Base-by-base conservation (phyloP, 2,329 filamentous ascomycete species). In the Verticillium dahliae region DNA sequence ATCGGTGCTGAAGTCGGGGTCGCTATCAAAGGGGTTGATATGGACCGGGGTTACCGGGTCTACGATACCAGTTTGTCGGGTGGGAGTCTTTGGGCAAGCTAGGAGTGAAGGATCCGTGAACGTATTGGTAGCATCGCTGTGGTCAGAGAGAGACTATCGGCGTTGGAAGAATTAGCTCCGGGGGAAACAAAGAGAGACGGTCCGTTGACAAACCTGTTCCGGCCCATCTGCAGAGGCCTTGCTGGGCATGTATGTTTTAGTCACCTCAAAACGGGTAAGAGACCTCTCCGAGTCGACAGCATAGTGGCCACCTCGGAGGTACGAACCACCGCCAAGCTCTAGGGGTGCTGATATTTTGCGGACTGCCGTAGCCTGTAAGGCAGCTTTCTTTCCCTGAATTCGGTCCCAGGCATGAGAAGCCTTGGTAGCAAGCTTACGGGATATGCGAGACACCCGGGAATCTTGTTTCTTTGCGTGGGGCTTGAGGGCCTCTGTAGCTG, bases 1-100 rank as follows among this genome's bases (percentile, higher is more conserved):
- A 60, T 77, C 67, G 60, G 68, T 67, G 52, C 76, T 73, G 60
- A 78, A 77, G 56, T 69, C 72, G 38, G 65, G 64, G 65, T 79
- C 78, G 5, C 70, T 64, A n/a, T 73, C 70, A 63, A 80, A 77
- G 7, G 62, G 69, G 38, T 67, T 67, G 57, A 54, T 52, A 18
- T 9, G 45, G 1, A 18, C 22, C 7, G 13, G n/a, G n/a, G 45
- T 18, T 4, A 18, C 45, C 4, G 45, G 15, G n/a, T 52, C 18
- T 9, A n/a, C 10, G 18, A n/a, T 27, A 5, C 18, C 45, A 11
- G 18, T 27, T 7, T 52, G 45, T 10, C 9, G 45, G 22, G 22
- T 13, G n/a, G 45, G 45, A 27, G 45, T 52, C 45, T 52, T 52
- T n/a, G 45, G 45, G 22, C n/a, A 52, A 10, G n/a, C 10, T 27